Conservation (phyloP, 108 stramenopile genomes). For the Cyclotella distinguenda region DNA sequence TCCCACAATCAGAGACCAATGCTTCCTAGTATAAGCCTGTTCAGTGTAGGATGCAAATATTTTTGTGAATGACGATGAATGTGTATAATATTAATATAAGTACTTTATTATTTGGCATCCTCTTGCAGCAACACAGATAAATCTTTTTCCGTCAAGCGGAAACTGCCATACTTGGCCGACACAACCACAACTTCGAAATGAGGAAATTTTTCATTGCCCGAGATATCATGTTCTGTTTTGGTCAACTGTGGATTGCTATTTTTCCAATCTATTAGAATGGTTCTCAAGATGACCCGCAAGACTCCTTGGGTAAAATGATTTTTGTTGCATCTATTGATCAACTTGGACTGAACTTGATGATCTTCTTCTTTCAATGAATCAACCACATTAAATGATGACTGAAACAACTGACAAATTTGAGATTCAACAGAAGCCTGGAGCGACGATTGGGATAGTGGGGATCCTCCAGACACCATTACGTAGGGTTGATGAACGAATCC, state of each 20-base stretch:
- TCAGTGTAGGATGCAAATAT: neutral
- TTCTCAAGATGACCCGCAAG: neutral
- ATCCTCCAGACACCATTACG: constrained; percentile 41
- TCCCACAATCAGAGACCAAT: too few species aligned
- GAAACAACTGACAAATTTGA: constrained; percentile 9
- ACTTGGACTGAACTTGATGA: neutral
- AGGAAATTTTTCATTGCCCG: constrained; percentile 2
- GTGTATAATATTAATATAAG: neutral
- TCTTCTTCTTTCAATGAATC: neutral
- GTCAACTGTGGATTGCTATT: constrained; percentile 2
- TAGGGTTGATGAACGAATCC: neutral
- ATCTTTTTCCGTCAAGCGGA: constrained; percentile 29
- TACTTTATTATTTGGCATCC: neutral
- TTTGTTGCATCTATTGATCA: neutral
- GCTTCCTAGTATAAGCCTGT: too few species aligned
- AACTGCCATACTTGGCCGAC: constrained; percentile 28
- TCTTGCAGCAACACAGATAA: constrained; percentile 15
- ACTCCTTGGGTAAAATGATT: neutral
- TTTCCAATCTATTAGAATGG: constrained; percentile 23
- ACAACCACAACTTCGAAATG: constrained; percentile 39
- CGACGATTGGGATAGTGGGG: constrained; percentile 12
- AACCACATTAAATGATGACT: neutral
- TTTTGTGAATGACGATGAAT: neutral
- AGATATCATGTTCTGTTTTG: neutral
- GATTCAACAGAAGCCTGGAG: constrained; percentile 11